Conservation (phyloP, 2,329 filamentous ascomycete species). For the Apiospora marii region DNA sequence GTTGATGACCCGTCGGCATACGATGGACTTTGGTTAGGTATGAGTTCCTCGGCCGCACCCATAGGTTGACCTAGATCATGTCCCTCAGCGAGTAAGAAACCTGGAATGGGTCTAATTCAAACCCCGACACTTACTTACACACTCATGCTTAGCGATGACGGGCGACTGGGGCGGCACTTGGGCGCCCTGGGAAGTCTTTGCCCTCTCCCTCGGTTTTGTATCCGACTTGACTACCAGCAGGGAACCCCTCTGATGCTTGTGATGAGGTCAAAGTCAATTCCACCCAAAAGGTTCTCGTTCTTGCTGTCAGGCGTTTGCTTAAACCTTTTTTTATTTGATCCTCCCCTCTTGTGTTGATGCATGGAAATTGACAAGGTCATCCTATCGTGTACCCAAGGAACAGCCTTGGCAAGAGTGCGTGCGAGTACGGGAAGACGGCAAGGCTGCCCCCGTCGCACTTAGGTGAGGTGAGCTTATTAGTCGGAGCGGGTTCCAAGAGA, state of each 20-base stretch:
- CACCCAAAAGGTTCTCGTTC: neutral
- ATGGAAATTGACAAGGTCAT: neutral
- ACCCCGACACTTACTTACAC: neutral
- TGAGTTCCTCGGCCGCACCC: neutral
- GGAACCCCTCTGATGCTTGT: neutral
- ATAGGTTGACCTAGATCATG: neutral
- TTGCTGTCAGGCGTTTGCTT: neutral
- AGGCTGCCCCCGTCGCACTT: neutral
- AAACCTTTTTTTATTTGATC: neutral
- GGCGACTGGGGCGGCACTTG: constrained; percentile 13
- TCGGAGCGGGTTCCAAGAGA: neutral
- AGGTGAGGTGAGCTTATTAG: neutral
- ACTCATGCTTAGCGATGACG: neutral
- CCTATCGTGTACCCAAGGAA: neutral
- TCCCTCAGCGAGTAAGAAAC: neutral
- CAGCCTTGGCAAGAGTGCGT: neutral
- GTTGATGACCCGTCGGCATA: constrained; percentile 27
- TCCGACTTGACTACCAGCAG: neutral
- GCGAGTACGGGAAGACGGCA: neutral
- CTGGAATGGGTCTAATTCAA: constrained; percentile 4
- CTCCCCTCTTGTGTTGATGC: neutral
- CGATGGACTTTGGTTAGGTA: constrained; percentile 24
- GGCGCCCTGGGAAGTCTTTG: neutral
- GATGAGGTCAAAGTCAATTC: constrained; percentile 11
- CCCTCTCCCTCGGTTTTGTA: neutral